Evolutionary conservation across 2,329 filamentous ascomycete genomes (phyloP), one percentile per base, ranked within the genome.

Genomic region (Claviceps humidiphila): DNA sequence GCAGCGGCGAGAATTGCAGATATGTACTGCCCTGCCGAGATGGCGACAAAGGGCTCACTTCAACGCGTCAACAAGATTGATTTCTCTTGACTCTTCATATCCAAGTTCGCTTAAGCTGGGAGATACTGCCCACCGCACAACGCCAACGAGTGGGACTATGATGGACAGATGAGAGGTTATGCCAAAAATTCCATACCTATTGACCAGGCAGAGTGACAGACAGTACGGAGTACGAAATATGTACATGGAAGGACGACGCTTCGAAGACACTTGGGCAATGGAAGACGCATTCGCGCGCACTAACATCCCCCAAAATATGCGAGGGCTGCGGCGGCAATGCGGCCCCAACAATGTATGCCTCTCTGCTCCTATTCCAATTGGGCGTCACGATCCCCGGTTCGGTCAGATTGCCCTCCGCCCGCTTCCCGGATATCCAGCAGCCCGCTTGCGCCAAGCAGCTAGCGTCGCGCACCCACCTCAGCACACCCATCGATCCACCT

Each of bases 351-450:
- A 41, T 17, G 41, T 14, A 51, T 48, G 47, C 38, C 37, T 47
- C 44, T 39, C 26, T 39, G 26, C 34, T 47, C 44, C 22, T 37
- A 40, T 51, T 46, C 49, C 44, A 40, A 42, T 51, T 53, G 49
- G 52, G 49, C 52, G 13, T 51, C 47, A 42, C 34, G 30, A 24
- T 30, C 30, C 45, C 45, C 49, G 52, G 52, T 41, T 26, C 20
- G 11, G 47, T 51, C 49, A 24, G n/a, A 26, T 17, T 48, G 39
- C 52, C 44, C 45, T 51, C 38, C 49, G 52, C 52, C 52, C 40
- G 42, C 48, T 40, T 50, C 48, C 52, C 52, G 39, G 52, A 49
- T 48, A 53, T 45, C 49, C 52, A 51, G 44, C 45, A 49, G 42
- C 39, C 47, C 45, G 52, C 49, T 41, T 37, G 34, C 49, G 46